Conservation (phyloP, 176 grass and related monocot genomes). For the Stipa capillata region DNA sequence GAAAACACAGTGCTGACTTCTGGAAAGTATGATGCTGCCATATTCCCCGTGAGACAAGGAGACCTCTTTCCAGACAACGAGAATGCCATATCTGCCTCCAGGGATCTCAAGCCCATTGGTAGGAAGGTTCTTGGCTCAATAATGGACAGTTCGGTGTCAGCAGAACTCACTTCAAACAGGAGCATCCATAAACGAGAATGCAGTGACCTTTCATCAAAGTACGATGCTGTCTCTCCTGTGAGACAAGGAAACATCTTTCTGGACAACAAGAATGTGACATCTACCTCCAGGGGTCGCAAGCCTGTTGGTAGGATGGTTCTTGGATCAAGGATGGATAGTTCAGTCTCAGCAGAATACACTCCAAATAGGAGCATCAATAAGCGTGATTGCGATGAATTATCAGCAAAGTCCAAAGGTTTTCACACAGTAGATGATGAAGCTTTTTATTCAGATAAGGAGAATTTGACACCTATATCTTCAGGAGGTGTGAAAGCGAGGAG, state of each 20-base stretch:
- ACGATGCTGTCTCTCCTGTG: conserved; percentile 12
- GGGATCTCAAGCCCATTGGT: conserved; percentile 26
- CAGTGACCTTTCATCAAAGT: conserved; percentile 16
- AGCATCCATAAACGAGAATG: not conserved
- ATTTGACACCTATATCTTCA: conserved; percentile 56
- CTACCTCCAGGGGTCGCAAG: conserved; percentile 32
- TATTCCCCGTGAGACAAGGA: conserved; percentile 21
- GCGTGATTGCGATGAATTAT: conserved; percentile 3
- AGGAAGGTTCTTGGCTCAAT: conserved; percentile 39
- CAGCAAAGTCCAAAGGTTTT: conserved; percentile 17
- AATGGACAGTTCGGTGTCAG: conserved; percentile 27
- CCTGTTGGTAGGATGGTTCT: conserved; percentile 27
- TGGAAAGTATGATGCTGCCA: conserved; percentile 14
- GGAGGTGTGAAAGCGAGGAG: conserved; percentile 33
- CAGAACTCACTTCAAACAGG: conserved; percentile 10
- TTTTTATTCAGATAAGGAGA: conserved; percentile 86
- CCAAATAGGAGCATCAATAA: conserved; percentile 14
- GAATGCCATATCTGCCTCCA: conserved; percentile 40
- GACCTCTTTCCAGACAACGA: conserved; percentile 40
- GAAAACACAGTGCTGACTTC: conserved; percentile 13
- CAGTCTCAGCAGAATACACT: not conserved
- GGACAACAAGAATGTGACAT: conserved; percentile 49
- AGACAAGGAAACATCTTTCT: conserved; percentile 30
- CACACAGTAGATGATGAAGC: conserved; percentile 31
- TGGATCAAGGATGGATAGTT: conserved; percentile 42